phyloP scores from a whole-genome alignment of 257 asterid species.

The Lycium ferocissimum region DNA sequence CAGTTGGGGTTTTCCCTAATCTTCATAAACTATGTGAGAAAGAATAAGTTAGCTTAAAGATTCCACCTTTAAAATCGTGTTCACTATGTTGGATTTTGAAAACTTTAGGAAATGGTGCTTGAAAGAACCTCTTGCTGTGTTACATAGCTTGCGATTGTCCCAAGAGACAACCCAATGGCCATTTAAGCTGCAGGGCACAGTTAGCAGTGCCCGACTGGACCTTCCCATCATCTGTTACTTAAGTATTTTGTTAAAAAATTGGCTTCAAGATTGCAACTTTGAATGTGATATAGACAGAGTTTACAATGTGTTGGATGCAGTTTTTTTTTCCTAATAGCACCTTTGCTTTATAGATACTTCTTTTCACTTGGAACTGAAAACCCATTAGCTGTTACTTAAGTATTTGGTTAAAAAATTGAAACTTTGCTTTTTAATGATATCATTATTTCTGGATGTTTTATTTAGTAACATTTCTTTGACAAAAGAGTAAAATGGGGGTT shows the following conservation, averaged over 20 bases:
- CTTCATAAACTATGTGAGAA: background rate
- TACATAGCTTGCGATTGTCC: background rate
- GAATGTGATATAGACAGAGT: background rate
- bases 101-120: background rate
- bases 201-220: background rate
- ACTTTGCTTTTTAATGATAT: background rate
- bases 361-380: background rate
- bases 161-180: background rate
- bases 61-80: background rate
- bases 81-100: background rate
- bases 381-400: no score
- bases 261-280: conserved; percentile 16
- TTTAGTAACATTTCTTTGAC: background rate
- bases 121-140: background rate
- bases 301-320: background rate
- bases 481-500: conserved; percentile 1
- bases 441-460: background rate
- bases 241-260: background rate
- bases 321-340: background rate
- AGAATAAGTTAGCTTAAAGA: background rate
- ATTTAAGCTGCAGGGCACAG: background rate
- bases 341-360: background rate
- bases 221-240: background rate
- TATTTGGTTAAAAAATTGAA: background rate
- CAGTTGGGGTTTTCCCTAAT: background rate